Base-by-base conservation (phyloP, 2,329 filamentous ascomycete genomes). In the Dactylonectria macrodidyma region DNA sequence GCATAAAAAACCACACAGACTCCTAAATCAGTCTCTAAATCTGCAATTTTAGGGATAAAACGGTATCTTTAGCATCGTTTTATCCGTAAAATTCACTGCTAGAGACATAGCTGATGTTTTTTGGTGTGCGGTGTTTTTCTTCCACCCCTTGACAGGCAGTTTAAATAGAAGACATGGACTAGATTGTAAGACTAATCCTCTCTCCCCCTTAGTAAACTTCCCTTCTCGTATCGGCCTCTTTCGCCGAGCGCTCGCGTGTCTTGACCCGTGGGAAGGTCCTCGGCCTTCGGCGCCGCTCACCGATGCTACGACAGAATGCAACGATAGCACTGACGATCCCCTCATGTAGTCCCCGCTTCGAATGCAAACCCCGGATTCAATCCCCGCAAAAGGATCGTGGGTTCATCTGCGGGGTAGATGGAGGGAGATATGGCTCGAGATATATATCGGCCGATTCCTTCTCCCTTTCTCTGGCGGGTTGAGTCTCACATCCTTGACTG, bases 251-350 rank as follows among this genome's bases (percentile, higher is more conserved):
- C 3, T 8, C 30, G 19, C 14, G 16, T 16, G 12, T 3, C 26
- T 30, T 30, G 1, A 5, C 30, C 11, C 50, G 33, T 52, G 26
- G 16, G 16, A 52, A 52, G 10, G 26, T 33, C 50, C 9, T 52
- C 50, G 50, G 50, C 50, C 50, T 10, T 52, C 50, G 50, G 50
- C 50, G 50, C 50, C 51, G 51, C 51, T 22, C 33, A 54, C 51
- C 51, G 51, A 22, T 34, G 16, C 51, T 36, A 36, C 51, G 0
- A 38, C 51, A 22, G 26, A 54, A 44, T 44, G 41, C 41, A 44
- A 44, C n/a, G n/a, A 22, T 19, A 24, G 9, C 9, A 36, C 12
- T 36, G 33, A 36, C 51, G 33, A 54, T 54, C 51, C 34, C 33
- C 51, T 54, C 50, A 4, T 5, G n/a, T 34, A 2, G 30, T 52